A percentile compares a stretch with the other conserved stretches of the same genome.
These are phyloP conservation scores for Podospora pseudocomata DNA, from an alignment of 495 filamentous ascomycete species.

Conservation along the genomic window DNA sequence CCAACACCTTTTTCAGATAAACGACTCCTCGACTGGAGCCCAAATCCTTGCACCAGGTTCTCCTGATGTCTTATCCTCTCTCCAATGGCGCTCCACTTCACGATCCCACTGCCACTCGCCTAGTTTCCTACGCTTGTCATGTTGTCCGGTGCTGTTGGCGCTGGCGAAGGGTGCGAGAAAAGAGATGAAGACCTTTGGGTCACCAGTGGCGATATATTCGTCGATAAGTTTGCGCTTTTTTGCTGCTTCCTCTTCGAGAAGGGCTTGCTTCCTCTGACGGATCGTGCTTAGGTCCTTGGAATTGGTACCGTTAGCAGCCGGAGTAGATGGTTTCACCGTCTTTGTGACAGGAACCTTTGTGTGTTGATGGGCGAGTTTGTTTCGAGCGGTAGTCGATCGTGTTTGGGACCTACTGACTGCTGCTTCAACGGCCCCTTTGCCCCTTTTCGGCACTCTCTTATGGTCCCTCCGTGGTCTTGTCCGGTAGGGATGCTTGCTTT, in stretches of 20 bases:
- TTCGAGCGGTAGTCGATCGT: not conserved
- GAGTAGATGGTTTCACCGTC: not conserved
- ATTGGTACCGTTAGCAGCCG: not conserved
- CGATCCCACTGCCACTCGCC: conserved; percentile 6
- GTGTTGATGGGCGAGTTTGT: not conserved
- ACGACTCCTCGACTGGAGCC: conserved; percentile 5
- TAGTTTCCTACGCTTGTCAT: not conserved
- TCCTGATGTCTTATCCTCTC: not conserved
- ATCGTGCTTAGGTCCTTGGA: not conserved
- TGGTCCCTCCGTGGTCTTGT: not conserved
- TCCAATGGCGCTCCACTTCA: not conserved
- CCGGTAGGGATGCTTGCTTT: not conserved
- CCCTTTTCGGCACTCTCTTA: not conserved
- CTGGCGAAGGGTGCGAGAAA: not conserved
- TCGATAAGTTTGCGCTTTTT: conserved; percentile 2
- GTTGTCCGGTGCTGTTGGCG: not conserved
- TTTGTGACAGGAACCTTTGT: not conserved
- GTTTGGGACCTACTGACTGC: not conserved
- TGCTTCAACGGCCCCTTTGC: not conserved
- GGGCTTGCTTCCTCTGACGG: not conserved
- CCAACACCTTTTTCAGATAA: not conserved
- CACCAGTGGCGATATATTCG: not conserved
- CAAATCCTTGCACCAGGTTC: not conserved
- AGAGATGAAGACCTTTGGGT: not conserved
- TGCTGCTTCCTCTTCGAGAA: not conserved